Conservation (phyloP, 768 basidiomycete genomes). For the Xerocomus brunneocitrinus region DNA sequence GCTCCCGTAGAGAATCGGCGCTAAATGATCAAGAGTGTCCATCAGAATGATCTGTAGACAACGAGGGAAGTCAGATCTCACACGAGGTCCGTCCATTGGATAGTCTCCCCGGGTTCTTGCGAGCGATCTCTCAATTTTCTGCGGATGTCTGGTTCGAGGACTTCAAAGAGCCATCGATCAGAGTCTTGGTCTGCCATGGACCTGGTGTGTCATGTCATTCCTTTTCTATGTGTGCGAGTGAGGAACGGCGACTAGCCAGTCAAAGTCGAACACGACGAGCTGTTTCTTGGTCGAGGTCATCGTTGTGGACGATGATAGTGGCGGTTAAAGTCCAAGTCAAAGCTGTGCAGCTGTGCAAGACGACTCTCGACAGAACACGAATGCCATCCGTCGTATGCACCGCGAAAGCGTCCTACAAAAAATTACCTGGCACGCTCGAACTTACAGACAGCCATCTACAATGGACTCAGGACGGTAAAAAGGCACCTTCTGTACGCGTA, state of each 20-base stretch:
- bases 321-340: not conserved
- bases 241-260: slow-evolving; percentile 58
- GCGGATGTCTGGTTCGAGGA: slow-evolving; percentile 80
- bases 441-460: slow-evolving; percentile 68
- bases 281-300: slow-evolving; percentile 42
- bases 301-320: not conserved
- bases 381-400: slow-evolving; percentile 68
- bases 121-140: slow-evolving; percentile 51
- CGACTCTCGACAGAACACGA: not conserved
- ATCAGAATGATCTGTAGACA: not conserved
- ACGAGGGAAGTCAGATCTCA: slow-evolving; percentile 36
- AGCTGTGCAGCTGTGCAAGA: not conserved
- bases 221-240: not conserved
- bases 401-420: slow-evolving; percentile 83
- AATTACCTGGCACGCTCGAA: slow-evolving; percentile 67
- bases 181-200: slow-evolving; percentile 94
- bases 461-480: slow-evolving; percentile 77
- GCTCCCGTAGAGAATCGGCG: slow-evolving; percentile 65
- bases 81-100: slow-evolving; percentile 96
- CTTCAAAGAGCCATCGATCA: slow-evolving; percentile 89
- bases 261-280: slow-evolving; percentile 93
- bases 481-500: slow-evolving; percentile 59
- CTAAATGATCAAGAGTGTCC: slow-evolving; percentile 29
- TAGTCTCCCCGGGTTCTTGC: slow-evolving; percentile 51
- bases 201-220: slow-evolving; percentile 38